These are phyloP conservation scores for Tricholoma sp. DNA, from an alignment of 768 basidiomycete genomes.

Conservation along the genomic window DNA sequence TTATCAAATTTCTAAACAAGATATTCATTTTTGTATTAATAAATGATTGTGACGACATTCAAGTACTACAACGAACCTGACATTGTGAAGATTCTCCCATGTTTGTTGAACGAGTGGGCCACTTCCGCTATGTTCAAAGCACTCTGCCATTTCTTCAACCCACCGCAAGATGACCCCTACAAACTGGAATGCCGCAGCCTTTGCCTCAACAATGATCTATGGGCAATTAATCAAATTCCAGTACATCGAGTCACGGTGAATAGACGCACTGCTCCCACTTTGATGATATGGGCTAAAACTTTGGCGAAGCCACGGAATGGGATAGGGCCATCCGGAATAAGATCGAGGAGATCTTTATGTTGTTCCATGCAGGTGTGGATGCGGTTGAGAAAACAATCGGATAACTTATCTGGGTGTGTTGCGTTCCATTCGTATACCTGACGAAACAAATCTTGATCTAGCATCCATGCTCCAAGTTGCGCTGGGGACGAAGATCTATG, in stretches of 20 bases:
- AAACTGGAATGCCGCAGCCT: conserved; percentile 8
- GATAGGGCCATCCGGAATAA: conserved; percentile 14
- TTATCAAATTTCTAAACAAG: conserved; percentile 6
- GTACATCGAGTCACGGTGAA: not conserved
- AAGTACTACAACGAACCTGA: conserved; percentile 6
- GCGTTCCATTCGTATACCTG: conserved; percentile 1
- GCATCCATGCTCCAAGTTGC: conserved; percentile 10
- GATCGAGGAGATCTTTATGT: conserved; percentile 1
- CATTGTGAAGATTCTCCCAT: conserved; percentile 10
- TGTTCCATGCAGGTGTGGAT: conserved; percentile 1
- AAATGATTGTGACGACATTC: not conserved
- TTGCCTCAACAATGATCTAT: conserved; percentile 3
- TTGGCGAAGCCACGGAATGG: conserved; percentile 9
- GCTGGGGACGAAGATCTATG: not conserved
- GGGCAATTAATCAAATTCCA: not conserved
- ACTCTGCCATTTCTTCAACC: conserved; percentile 9
- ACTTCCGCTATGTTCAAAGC: not conserved
- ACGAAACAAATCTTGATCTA: conserved; percentile 9
- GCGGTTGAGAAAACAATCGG: conserved; percentile 4
- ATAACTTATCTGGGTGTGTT: conserved; percentile 1
- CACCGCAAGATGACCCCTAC: conserved; percentile 10
- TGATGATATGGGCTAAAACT: conserved; percentile 11
- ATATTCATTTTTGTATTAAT: not conserved
- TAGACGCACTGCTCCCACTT: conserved; percentile 9
- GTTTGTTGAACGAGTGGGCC: conserved; percentile 10